Conservation (phyloP, 257 asterid species). For the Euphrasia confusa region DNA sequence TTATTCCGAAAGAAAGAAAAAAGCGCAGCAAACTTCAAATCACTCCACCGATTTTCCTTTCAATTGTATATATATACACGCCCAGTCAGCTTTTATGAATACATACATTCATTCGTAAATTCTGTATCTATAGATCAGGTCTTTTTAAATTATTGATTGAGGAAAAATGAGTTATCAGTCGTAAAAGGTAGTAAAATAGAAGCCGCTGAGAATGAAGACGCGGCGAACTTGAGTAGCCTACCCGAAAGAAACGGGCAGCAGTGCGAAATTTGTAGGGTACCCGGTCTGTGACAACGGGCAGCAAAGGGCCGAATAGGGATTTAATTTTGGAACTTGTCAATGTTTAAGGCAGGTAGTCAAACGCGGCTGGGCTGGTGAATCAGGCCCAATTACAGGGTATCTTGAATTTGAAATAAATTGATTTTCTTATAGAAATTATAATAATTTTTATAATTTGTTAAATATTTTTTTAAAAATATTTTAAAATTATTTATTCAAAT, state of each 20-base stretch:
- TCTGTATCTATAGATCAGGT: neutral
- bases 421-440: no score
- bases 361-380: no score
- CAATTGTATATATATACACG: neutral
- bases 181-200: conserved; percentile 18
- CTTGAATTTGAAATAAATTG: no score
- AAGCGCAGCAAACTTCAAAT: conserved; percentile 8
- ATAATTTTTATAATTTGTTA: no score
- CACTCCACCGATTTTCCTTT: neutral
- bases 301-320: no score
- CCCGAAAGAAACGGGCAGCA: conserved; percentile 38
- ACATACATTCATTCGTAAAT: neutral
- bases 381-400: no score
- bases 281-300: no score
- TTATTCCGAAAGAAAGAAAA: conserved; percentile 24
- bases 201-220: conserved; percentile 27
- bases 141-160: conserved; percentile 22
- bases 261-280: conserved; percentile 14
- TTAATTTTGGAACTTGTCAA: no score
- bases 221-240: conserved; percentile 27
- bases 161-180: neutral
- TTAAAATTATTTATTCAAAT: no score
- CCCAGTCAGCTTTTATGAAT: neutral
- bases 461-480: no score
- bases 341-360: no score